Evolutionary conservation across 2,329 filamentous ascomycete genomes (phyloP).

Genomic region (Cladophialophora chaetospira): DNA sequence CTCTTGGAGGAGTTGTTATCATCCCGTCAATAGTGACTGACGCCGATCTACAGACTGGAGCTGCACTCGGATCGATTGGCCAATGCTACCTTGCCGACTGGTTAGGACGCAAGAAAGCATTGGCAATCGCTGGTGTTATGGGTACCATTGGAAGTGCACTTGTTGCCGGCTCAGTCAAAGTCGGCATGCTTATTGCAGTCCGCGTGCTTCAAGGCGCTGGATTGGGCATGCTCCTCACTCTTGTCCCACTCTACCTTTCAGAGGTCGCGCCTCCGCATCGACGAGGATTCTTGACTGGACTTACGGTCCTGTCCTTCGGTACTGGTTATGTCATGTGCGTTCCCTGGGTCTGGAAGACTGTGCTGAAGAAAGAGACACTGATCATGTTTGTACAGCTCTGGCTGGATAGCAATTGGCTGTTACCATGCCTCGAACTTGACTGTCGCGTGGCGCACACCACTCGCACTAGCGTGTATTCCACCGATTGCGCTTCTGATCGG

Average conservation of each 20-base stretch:
- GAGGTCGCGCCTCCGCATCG: conserved; percentile 25
- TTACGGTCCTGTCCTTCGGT: conserved; percentile 11
- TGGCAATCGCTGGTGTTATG: background rate
- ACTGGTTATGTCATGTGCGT: conserved; percentile 19
- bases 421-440: conserved; percentile 10
- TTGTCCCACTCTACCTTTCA: conserved; percentile 18
- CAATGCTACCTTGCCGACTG: conserved; percentile 38
- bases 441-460: conserved; percentile 15
- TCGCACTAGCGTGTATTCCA: conserved; percentile 10
- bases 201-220: conserved; percentile 14
- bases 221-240: conserved; percentile 11
- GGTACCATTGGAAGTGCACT: conserved; percentile 12
- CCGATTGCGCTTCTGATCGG: conserved; percentile 9
- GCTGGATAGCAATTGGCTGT: conserved; percentile 12
- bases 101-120: conserved; percentile 10
- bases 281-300: conserved; percentile 38
- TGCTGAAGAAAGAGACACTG: background rate
- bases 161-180: conserved; percentile 9
- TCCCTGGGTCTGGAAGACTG: background rate
- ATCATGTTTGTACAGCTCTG: conserved; percentile 3
- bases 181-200: conserved; percentile 10
- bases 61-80: conserved; percentile 39
- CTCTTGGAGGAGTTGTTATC: too few species aligned
- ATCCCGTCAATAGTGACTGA: too few species aligned
- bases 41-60: too few species aligned